Evolutionary conservation across 306 rosid species (phyloP).

Genomic region (Lablab purpureus): DNA sequence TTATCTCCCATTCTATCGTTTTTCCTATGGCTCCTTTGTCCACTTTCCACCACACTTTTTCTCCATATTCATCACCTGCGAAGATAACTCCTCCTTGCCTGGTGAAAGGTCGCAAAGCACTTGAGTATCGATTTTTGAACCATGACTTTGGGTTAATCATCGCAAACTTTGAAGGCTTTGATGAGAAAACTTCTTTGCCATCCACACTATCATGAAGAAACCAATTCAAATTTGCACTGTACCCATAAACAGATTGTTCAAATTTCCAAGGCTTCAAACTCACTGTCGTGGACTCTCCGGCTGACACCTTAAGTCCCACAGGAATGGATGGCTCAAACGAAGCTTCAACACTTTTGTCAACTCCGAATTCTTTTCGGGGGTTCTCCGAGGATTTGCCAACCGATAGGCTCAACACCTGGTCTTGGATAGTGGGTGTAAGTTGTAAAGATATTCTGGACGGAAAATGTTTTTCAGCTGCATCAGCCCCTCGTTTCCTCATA

Average conservation of each 20-base stretch:
- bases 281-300: constrained; percentile 63
- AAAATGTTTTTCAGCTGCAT: constrained; percentile 75
- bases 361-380: constrained; percentile 70
- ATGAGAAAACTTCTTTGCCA: constrained; percentile 83
- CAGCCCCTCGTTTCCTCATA: constrained; percentile 66
- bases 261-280: constrained; percentile 91
- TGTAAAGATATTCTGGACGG: constrained; percentile 83
- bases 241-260: constrained; percentile 78
- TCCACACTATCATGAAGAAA: constrained; percentile 80
- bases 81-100: constrained; percentile 90
- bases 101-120: constrained; percentile 80
- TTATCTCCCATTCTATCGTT: constrained; percentile 87
- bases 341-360: constrained; percentile 72
- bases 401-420: constrained; percentile 70
- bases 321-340: constrained; percentile 65
- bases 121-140: constrained; percentile 80
- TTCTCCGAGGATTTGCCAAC: constrained; percentile 89
- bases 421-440: constrained; percentile 77
- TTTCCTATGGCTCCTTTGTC: constrained; percentile 70
- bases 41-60: constrained; percentile 78
- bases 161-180: constrained; percentile 74
- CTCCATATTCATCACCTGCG: constrained; percentile 91
- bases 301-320: constrained; percentile 67
- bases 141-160: constrained; percentile 81
- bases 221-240: constrained; percentile 81